Percentiles rank a stretch among this genome's conserved stretches.
phyloP scores from a whole-genome alignment of 2,329 filamentous ascomycete genomes.

The Diaporthe ilicicola region DNA sequence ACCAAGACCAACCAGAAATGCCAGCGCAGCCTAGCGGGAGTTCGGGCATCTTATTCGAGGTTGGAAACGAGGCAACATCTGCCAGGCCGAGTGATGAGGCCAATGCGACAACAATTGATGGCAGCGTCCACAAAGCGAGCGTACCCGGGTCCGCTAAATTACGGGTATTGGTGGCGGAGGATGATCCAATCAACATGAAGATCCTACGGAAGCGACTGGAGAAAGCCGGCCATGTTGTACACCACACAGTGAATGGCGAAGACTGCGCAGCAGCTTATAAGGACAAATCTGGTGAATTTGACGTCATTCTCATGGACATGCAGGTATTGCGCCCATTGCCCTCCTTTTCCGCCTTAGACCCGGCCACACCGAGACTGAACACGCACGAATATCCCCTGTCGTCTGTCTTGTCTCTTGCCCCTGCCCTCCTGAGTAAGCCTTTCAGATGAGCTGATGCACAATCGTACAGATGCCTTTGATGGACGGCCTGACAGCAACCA shows the following conservation, averaged over 20 bases:
- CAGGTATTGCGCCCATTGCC: slow-evolving; percentile 63
- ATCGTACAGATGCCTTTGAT: slow-evolving; percentile 84
- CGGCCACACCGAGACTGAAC: too few relatives aligned
- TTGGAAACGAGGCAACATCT: slow-evolving; percentile 37
- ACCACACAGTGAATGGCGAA: slow-evolving; percentile 82
- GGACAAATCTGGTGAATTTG: slow-evolving; percentile 70
- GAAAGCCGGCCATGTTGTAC: slow-evolving; percentile 76
- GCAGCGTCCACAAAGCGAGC: slow-evolving; percentile 20
- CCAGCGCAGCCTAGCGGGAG: slow-evolving; percentile 42
- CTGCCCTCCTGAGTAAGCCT: too few relatives aligned
- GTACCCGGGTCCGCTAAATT: slow-evolving; percentile 50
- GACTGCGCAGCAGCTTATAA: slow-evolving; percentile 79
- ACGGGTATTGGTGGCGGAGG: slow-evolving; percentile 81
- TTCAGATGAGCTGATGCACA: slow-evolving; percentile 8
- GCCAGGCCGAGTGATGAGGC: slow-evolving; percentile 20
- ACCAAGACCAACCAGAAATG: slow-evolving; percentile 42
- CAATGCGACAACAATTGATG: slow-evolving; percentile 27
- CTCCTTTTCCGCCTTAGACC: too few relatives aligned
- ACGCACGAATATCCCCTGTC: too few relatives aligned
- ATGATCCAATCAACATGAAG: slow-evolving; percentile 87
- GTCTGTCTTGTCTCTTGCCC: not conserved
- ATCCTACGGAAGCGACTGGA: slow-evolving; percentile 83
- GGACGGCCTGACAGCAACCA: slow-evolving; percentile 82
- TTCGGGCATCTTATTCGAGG: slow-evolving; percentile 51
- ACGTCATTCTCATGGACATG: slow-evolving; percentile 91